Evolutionary conservation across 176 grass and related monocot species (phyloP), one percentile per base, ranked within the genome.

Genomic region (Oryza meridionalis): DNA sequence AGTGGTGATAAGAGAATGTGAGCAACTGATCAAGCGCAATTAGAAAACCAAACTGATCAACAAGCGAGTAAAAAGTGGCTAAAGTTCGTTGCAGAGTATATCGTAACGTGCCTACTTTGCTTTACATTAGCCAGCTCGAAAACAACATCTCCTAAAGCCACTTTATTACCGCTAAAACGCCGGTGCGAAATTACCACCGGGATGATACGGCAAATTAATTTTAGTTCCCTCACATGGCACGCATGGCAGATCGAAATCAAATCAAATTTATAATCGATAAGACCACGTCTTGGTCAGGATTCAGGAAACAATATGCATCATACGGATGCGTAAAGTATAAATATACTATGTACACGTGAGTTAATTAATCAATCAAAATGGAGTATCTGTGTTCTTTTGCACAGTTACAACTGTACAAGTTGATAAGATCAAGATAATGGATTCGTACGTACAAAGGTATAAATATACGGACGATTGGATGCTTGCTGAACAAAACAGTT

Each of bases 401-500:
- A 40, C 43, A 22, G 65, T 22, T 37, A 70, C 82, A 80, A 11
- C 64, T 80, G 62, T 76, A 32, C 87, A 66, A 55, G 9, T 17
- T 66, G 78, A 82, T 86, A 86, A 82, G 78, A 15, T 25, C 31
- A 4, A 4, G 82, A 21, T 33, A 85, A 25, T 14, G 35, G 61
- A 44, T 61, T 61, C 46, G 37, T 80, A 84, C 46, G 29, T 83
- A 86, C 59, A 58, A 76, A 69, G 71, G 73, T 2, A 29, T 2
- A 15, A 9, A 74, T 62, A 65, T 75, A 89, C 65, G 76, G 87
- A 84, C 78, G 82, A 45, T 75, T 88, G 75, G 67, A 21, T 24
- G 33, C 22, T 14, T 84, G 32, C 26, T 31, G 37, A 59, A 70
- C 68, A 26, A 26, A 59, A 70, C 68, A 26, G 7, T 55, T 35